Conservation (phyloP, 1,139 yeast genomes). For the Taiozyma sp. region DNA sequence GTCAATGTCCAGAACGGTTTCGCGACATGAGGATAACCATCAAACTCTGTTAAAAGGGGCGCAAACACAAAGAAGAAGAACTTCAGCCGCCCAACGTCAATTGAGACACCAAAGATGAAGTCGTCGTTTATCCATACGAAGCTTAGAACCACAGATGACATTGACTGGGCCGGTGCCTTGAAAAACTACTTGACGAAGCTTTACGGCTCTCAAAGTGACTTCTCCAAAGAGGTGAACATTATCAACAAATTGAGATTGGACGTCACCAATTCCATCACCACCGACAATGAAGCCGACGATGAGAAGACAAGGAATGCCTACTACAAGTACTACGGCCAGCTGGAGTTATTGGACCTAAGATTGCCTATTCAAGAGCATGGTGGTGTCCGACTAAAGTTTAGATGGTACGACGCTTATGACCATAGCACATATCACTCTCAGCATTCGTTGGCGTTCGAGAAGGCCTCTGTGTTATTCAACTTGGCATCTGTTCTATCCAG, state of each 20-base stretch:
- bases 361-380: conserved; percentile 57
- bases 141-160: conserved; percentile 49
- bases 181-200: conserved; percentile 51
- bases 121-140: conserved; percentile 18
- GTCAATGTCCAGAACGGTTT: not conserved
- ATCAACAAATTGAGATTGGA: conserved; percentile 61
- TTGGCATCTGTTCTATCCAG: conserved; percentile 72
- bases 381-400: conserved; percentile 57
- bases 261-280: conserved; percentile 42
- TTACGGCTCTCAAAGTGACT: conserved; percentile 60
- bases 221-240: conserved; percentile 47
- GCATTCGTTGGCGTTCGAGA: conserved; percentile 77
- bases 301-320: conserved; percentile 23
- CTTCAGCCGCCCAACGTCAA: not conserved
- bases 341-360: conserved; percentile 75
- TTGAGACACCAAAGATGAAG: not conserved
- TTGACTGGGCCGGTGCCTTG: conserved; percentile 66
- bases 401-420: conserved; percentile 76
- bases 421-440: conserved; percentile 50
- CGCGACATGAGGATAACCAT: not conserved
- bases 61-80: not conserved
- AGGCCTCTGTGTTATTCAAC: conserved; percentile 79
- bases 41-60: not conserved
- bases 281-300: conserved; percentile 12
- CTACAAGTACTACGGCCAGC: conserved; percentile 71